Evolutionary conservation across 805 yeast species (phyloP), one percentile per base, ranked within the genome.

Genomic region (Starmerella cellae): DNA sequence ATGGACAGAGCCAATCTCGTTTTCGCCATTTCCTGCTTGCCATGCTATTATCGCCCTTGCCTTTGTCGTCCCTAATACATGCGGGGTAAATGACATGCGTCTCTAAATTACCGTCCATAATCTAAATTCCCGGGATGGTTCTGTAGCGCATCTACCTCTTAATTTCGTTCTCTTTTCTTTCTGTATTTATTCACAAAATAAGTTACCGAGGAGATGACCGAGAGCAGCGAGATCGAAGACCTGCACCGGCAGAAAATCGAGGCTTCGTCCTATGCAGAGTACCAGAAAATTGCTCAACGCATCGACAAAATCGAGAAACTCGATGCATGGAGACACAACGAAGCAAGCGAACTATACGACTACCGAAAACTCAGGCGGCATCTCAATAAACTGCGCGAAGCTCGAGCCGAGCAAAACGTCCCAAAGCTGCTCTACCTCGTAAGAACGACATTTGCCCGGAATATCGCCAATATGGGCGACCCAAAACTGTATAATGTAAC

Each of bases 401-500:
- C 87, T 0, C 67, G 96, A 27, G 32, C 58, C 16, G 55, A 62
- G 14, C 68, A 71, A 22, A 82, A 91, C 55, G 72, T 71, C 51
- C 65, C 73, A 43, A 67, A 70, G 34, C 60, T 88, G 27, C 60
- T 88, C 13, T 84, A 82, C 53, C 63, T 82, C 13, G 75, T 91
- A 2, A 62, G 97, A 45, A 88, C 95, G 0, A 75, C 81, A 20
- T 81, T 95, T 82, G 71, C 74, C 2, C 67, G 98, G 48, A 82
- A 85, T 55, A 60, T 84, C 41, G 97, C 94, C 1, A 81, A 83
- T 51, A 82, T 85, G 67, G 93, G 94, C 1, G 80, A 85, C 58
- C 72, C 77, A 17, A 73, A 76, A 51, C 65, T 91, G 14, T 91
- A 82, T 59, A 65, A 79, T 34, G 82, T 81, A 57, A 74, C 87